These are phyloP conservation scores for Pythium apleroticum DNA, from an alignment of 352 stramenopile species.

Conservation along the genomic window DNA sequence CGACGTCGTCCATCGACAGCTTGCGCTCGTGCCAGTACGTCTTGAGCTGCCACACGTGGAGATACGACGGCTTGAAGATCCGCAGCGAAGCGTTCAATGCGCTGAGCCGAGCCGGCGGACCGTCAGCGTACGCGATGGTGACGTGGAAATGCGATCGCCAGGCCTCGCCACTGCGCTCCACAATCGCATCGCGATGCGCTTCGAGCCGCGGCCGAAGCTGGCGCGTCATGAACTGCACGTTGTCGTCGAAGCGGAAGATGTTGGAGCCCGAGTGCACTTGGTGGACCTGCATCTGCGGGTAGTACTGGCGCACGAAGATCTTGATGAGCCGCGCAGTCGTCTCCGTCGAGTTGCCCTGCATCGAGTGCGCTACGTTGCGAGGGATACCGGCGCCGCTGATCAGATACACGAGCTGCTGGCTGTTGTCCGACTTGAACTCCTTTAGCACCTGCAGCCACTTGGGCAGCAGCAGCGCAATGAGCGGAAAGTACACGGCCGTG, in stretches of 20 bases:
- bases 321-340: slow-evolving; percentile 91
- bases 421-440: slow-evolving; percentile 76
- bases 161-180: slow-evolving; percentile 86
- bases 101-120: slow-evolving; percentile 93
- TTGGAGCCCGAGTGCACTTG: slow-evolving; percentile 96
- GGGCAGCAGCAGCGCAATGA: slow-evolving; percentile 93
- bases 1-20: slow-evolving; percentile 94
- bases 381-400: slow-evolving; percentile 96
- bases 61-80: slow-evolving; percentile 93
- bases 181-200: slow-evolving; percentile 92
- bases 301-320: slow-evolving; percentile 91
- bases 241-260: slow-evolving; percentile 95
- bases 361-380: slow-evolving; percentile 90
- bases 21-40: slow-evolving; percentile 98
- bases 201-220: slow-evolving; percentile 94
- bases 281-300: slow-evolving; percentile 92
- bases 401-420: slow-evolving; percentile 93
- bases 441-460: slow-evolving; percentile 89
- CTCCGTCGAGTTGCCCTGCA: slow-evolving; percentile 96
- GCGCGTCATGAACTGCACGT: slow-evolving; percentile 96
- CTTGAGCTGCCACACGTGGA: slow-evolving; percentile 99
- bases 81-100: slow-evolving; percentile 96
- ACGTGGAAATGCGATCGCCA: slow-evolving; percentile 96
- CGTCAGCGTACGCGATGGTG: slow-evolving; percentile 97
- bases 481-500: slow-evolving; percentile 93